Percentiles rank a stretch among this genome's conserved stretches.
Conservation (phyloP, 371 early-diverging fungal species). For the Massospora cicadina region DNA sequence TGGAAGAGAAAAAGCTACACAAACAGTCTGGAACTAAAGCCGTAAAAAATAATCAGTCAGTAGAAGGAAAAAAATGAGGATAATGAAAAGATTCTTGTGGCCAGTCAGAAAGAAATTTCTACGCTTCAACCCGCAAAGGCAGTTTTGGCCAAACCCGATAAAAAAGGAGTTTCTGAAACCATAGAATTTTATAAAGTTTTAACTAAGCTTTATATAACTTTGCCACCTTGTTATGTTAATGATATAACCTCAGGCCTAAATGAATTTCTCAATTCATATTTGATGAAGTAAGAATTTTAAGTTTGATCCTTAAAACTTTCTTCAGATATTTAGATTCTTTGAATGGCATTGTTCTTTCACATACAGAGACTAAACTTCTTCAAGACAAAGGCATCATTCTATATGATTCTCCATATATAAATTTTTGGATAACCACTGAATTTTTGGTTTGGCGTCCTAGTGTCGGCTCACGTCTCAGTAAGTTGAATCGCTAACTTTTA, state of each 20-base stretch:
- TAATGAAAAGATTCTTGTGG: no score
- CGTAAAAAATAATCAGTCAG: no score
- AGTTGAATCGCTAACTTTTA: constrained; percentile 13
- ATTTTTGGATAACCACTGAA: constrained; percentile 49
- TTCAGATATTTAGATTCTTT: constrained; percentile 63
- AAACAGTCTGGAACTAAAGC: no score
- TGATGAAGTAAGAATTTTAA: constrained; percentile 45
- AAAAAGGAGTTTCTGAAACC: no score
- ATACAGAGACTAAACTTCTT: constrained; percentile 39
- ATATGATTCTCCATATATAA: constrained; percentile 67
- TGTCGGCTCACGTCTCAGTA: constrained; percentile 46
- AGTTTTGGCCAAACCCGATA: no score
- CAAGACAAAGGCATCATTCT: constrained; percentile 44
- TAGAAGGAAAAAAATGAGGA: no score
- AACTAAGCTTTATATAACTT: constrained; percentile 10
- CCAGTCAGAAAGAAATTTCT: no score
- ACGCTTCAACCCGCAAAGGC: no score
- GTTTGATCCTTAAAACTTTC: not conserved
- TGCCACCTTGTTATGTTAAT: constrained; percentile 53
- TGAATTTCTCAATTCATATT: constrained; percentile 61
- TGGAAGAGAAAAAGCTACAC: no score
- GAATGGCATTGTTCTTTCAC: constrained; percentile 73
- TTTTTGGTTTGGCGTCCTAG: constrained; percentile 70
- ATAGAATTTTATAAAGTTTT: not conserved
- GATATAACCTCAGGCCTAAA: constrained; percentile 52